Base-by-base conservation (phyloP, 2,329 filamentous ascomycete genomes). In the Neopestalotiopsis clavispora region DNA sequence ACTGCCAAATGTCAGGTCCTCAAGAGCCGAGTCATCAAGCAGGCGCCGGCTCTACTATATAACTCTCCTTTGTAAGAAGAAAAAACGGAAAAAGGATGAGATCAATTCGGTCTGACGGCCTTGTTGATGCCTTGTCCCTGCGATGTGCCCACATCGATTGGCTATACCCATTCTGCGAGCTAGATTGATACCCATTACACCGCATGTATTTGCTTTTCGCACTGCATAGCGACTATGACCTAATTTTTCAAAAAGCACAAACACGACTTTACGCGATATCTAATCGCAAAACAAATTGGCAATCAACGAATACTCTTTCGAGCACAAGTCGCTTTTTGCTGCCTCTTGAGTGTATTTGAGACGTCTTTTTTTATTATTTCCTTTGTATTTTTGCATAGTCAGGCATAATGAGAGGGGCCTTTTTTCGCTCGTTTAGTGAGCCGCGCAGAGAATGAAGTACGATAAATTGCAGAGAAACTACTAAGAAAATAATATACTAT, bases 51-150 rank as follows among this genome's bases (percentile, higher is more conserved):
- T 52, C 32, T 52, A n/a, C 23, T 23, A 65, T 65, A 65, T 30
- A 65, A 20, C 23, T 56, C 58, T 67, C 64, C 40, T 66, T 66
- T 66, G 64, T 66, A 32, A 56, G 14, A 30, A 32, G 23, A 20
- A 23, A 57, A 57, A 34, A 13, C 4, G 28, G 28, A 30, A n/a
- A 58, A 38, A 23, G 30, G 17, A 20, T 28, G 17, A 32, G 49
- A 30, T 38, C n/a, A 34, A 34, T 10, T 34, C 30, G 23, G 30
- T 30, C 23, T 28, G 12, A 30, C 20, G 17, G 34, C 32, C 32
- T 17, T 23, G 23, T 34, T 62, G 30, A 62, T 34, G n/a, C 70
- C 70, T 71, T 71, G 70, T 71, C 71, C 74, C 58, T 66, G 66
- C 71, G 71, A 71, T 68, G 61, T 62, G 14, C 32, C 34, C 38